Evolutionary conservation across 208 protist species (phyloP).

Genomic region (Spongospora subterranea): DNA sequence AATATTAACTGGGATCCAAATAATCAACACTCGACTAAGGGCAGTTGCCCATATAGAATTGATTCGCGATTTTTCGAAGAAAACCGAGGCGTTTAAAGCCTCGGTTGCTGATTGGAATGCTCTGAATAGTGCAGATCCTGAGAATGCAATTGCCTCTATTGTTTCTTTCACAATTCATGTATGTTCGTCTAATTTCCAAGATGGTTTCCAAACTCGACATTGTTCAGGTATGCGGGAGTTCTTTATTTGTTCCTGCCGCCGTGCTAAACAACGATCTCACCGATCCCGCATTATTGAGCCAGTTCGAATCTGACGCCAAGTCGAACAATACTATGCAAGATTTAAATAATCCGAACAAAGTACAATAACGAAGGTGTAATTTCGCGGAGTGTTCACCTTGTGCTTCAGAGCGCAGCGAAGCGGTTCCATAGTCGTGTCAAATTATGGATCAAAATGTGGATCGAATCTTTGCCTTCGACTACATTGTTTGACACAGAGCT

Average conservation of each 20-base stretch:
- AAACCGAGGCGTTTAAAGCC: background rate
- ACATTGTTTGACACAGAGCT: background rate
- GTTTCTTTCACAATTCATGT: constrained; percentile 12
- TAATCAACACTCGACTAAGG: no score
- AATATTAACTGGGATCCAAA: no score
- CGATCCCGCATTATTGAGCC: background rate
- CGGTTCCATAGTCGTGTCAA: background rate
- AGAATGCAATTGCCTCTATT: constrained; percentile 7
- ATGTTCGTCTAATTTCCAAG: background rate
- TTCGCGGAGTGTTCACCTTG: no score
- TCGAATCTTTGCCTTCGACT: background rate
- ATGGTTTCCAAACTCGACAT: background rate
- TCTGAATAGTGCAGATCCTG: background rate
- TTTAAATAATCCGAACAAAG: constrained; percentile 16
- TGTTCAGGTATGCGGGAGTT: background rate
- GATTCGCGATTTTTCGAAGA: background rate
- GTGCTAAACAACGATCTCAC: background rate
- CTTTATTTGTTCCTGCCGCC: background rate
- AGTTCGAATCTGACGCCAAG: background rate
- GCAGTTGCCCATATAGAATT: no score
- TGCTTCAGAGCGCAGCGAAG: background rate
- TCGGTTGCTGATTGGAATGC: background rate
- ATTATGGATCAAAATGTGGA: background rate
- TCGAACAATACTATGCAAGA: background rate
- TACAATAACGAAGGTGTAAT: background rate